Percentiles rank a stretch among this genome's conserved stretches.
phyloP scores from a whole-genome alignment of 2,329 filamentous ascomycete species.

The Pyricularia grisea region DNA sequence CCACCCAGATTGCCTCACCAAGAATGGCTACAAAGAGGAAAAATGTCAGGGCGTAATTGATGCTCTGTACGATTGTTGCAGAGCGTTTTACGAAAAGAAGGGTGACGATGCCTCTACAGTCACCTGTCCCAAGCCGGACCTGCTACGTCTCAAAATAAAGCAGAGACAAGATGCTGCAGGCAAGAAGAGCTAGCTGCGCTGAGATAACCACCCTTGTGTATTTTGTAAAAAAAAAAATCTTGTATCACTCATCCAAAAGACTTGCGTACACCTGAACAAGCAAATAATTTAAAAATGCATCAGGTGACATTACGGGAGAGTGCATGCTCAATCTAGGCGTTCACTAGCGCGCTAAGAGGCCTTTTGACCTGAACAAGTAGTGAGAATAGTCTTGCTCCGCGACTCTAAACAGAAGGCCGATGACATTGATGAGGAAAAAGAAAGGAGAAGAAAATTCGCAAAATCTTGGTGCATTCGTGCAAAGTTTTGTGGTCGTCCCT shows the following conservation, averaged over 20 bases:
- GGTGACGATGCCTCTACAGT: slow-evolving; percentile 68
- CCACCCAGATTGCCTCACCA: slow-evolving; percentile 65
- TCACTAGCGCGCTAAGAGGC: slow-evolving; percentile 93
- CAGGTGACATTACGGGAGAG: slow-evolving; percentile 65
- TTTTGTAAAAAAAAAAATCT: not conserved
- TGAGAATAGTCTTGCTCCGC: slow-evolving; percentile 76
- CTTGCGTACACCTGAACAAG: slow-evolving; percentile 25
- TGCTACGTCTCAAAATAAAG: slow-evolving; percentile 78
- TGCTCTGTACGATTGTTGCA: slow-evolving; percentile 88
- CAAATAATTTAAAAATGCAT: slow-evolving; percentile 24
- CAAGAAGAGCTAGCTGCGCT: not conserved
- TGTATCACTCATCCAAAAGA: slow-evolving; percentile 29
- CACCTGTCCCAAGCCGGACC: slow-evolving; percentile 75
- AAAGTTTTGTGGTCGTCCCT: slow-evolving; percentile 11
- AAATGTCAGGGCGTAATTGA: slow-evolving; percentile 73
- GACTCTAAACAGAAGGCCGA: slow-evolving; percentile 98
- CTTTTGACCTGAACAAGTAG: slow-evolving; percentile 84
- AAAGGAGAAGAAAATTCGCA: slow-evolving; percentile 26
- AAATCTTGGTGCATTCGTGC: slow-evolving; percentile 10
- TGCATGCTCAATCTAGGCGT: slow-evolving; percentile 75
- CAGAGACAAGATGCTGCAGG: slow-evolving; percentile 39
- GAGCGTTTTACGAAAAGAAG: slow-evolving; percentile 71
- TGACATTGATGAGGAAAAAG: slow-evolving; percentile 61
- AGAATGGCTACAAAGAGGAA: slow-evolving; percentile 75
- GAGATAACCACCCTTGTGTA: not conserved